These are phyloP conservation scores for Deakozyma indianensis DNA, from an alignment of 805 yeast species.

Conservation along the genomic window DNA sequence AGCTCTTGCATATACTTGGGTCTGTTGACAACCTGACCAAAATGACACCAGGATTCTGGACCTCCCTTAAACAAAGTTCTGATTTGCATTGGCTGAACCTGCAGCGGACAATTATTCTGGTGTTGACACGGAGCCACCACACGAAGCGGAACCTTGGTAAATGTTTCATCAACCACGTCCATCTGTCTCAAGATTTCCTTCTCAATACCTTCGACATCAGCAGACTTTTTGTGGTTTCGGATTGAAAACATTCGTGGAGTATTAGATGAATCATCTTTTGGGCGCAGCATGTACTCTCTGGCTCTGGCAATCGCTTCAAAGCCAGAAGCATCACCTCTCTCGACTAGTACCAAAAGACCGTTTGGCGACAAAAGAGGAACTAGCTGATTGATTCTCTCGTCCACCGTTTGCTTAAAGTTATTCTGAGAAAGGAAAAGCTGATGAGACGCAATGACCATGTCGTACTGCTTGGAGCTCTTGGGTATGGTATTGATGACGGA, in stretches of 20 bases:
- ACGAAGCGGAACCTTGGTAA: constrained; percentile 24
- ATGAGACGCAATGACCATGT: constrained; percentile 71
- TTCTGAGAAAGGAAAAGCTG: constrained; percentile 49
- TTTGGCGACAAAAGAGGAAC: constrained; percentile 54
- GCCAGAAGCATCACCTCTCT: constrained; percentile 82
- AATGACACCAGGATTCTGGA: constrained; percentile 56
- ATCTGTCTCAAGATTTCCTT: constrained; percentile 13
- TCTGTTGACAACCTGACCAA: constrained; percentile 53
- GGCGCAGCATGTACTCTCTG: constrained; percentile 78
- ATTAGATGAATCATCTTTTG: constrained; percentile 31
- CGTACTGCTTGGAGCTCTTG: constrained; percentile 38
- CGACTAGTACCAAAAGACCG: constrained; percentile 68
- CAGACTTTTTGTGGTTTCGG: neutral
- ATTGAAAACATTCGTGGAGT: neutral
- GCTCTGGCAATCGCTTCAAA: constrained; percentile 84
- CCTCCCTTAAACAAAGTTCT: constrained; percentile 8
- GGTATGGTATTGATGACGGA: constrained; percentile 35
- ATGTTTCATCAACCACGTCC: constrained; percentile 28
- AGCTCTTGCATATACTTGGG: constrained; percentile 73
- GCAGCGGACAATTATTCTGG: constrained; percentile 76
- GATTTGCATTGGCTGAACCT: constrained; percentile 45
- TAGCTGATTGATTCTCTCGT: constrained; percentile 44
- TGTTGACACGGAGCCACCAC: constrained; percentile 87
- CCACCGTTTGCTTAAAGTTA: constrained; percentile 61
- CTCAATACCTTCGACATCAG: neutral